These are phyloP conservation scores for Coelastrella sp. DNA, from an alignment of 139 green algal species.

Conservation along the genomic window DNA sequence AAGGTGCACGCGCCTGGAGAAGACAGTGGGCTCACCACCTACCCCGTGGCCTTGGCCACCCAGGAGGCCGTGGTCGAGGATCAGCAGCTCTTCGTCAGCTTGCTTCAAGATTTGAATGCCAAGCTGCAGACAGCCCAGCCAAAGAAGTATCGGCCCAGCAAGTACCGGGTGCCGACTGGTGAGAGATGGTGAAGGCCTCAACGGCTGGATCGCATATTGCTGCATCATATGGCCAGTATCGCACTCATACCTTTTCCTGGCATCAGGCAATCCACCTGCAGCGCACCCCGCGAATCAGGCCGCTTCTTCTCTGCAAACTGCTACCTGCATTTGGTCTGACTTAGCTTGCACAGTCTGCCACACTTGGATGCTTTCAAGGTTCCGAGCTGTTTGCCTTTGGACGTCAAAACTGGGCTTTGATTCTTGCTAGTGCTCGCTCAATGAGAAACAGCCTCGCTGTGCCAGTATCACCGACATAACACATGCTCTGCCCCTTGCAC, in stretches of 20 bases:
- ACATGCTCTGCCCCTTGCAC: too few relatives aligned
- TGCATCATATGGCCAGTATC: too few relatives aligned
- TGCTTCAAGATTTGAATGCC: conserved; percentile 35
- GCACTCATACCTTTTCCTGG: neutral
- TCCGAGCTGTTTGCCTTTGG: too few relatives aligned
- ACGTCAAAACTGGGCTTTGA: too few relatives aligned
- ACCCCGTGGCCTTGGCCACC: conserved; percentile 23
- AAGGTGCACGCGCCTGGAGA: neutral
- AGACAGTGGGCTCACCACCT: neutral
- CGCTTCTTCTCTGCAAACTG: too few relatives aligned
- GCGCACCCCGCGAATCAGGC: too few relatives aligned
- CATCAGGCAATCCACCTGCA: neutral
- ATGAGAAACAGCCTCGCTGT: too few relatives aligned
- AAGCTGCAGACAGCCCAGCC: conserved; percentile 39
- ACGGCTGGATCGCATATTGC: neutral
- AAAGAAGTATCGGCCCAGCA: conserved; percentile 18
- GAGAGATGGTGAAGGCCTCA: neutral
- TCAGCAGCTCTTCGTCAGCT: conserved; percentile 7
- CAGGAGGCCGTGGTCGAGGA: conserved; percentile 1
- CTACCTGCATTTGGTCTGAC: too few relatives aligned
- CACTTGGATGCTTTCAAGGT: too few relatives aligned
- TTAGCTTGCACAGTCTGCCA: too few relatives aligned
- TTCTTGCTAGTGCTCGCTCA: too few relatives aligned
- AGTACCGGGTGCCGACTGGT: conserved; percentile 37
- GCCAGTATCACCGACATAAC: too few relatives aligned